A percentile compares a stretch with the other conserved stretches of the same genome.
Conservation (phyloP, 345 rosid genomes). For the Rhodomyrtus tomentosa region DNA sequence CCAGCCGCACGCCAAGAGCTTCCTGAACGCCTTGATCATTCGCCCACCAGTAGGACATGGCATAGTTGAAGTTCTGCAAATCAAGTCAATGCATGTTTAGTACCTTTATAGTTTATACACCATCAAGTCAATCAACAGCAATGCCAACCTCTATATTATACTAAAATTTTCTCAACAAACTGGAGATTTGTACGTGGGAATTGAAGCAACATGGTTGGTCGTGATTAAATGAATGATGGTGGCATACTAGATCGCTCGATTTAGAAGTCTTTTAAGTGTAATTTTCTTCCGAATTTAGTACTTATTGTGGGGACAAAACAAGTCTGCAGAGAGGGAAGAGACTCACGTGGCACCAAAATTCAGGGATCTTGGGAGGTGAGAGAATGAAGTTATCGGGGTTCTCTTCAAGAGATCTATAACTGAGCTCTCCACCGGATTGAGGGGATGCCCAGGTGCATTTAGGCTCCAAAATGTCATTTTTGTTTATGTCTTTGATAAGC, state of each 20-base stretch:
- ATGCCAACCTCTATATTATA: background rate
- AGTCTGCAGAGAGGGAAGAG: background rate
- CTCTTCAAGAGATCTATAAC: slow-evolving; percentile 8
- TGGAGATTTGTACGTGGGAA: background rate
- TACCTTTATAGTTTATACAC: background rate
- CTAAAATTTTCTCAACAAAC: background rate
- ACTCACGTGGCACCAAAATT: slow-evolving; percentile 19
- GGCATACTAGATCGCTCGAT: background rate
- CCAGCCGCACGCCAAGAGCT: slow-evolving; percentile 21
- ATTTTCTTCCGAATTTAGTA: background rate
- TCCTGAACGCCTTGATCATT: slow-evolving; percentile 13
- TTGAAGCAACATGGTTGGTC: background rate
- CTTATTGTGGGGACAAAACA: too few species aligned
- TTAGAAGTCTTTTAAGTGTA: background rate
- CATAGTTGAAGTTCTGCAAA: slow-evolving; percentile 15
- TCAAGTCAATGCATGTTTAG: background rate
- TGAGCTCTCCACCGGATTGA: background rate
- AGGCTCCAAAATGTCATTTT: slow-evolving; percentile 16
- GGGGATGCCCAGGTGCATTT: slow-evolving; percentile 15
- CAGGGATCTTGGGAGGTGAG: slow-evolving; percentile 14
- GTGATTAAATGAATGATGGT: background rate
- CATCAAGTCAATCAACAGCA: background rate
- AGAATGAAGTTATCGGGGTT: background rate
- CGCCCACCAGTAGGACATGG: slow-evolving; percentile 14
- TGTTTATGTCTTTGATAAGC: slow-evolving; percentile 11